These are phyloP conservation scores for Sugiyamaella lignohabitans DNA, from an alignment of 805 yeast genomes.

Conservation along the genomic window DNA sequence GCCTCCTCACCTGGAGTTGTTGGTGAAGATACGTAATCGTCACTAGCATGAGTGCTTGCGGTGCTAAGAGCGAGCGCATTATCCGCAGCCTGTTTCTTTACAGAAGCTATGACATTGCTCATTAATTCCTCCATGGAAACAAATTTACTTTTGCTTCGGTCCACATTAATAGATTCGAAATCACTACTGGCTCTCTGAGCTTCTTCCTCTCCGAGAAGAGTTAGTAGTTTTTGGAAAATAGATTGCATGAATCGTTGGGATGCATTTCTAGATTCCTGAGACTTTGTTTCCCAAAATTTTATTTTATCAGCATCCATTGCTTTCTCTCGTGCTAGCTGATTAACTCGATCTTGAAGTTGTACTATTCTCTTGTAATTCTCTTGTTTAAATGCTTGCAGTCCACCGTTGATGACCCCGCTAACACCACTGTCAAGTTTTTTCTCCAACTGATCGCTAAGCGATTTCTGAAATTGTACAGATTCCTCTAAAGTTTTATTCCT, in stretches of 20 bases:
- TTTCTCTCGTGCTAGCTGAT: slow-evolving; percentile 6
- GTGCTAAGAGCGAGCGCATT: neutral
- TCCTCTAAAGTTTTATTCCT: slow-evolving; percentile 7
- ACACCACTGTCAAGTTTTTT: slow-evolving; percentile 5
- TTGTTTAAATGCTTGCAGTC: slow-evolving; percentile 12
- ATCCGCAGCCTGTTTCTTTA: neutral
- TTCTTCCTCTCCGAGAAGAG: slow-evolving; percentile 6
- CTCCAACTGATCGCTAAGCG: slow-evolving; percentile 9
- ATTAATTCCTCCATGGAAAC: slow-evolving; percentile 5
- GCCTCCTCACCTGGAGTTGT: too few species aligned
- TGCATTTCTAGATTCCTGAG: slow-evolving; percentile 3
- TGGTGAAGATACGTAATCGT: too few species aligned
- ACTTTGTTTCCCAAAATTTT: slow-evolving; percentile 7
- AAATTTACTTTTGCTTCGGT: neutral
- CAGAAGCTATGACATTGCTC: neutral
- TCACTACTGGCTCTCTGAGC: neutral
- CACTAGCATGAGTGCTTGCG: neutral
- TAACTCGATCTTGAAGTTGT: slow-evolving; percentile 9
- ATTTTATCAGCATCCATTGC: slow-evolving; percentile 7
- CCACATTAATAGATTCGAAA: neutral
- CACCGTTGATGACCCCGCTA: slow-evolving; percentile 1
- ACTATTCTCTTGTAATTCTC: slow-evolving; percentile 11
- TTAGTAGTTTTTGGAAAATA: slow-evolving; percentile 4
- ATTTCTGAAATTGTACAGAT: slow-evolving; percentile 8
- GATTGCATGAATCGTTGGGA: slow-evolving; percentile 3